These are phyloP conservation scores for Elymus sibiricus DNA, from an alignment of 176 grass and related monocot species.

Conservation along the genomic window DNA sequence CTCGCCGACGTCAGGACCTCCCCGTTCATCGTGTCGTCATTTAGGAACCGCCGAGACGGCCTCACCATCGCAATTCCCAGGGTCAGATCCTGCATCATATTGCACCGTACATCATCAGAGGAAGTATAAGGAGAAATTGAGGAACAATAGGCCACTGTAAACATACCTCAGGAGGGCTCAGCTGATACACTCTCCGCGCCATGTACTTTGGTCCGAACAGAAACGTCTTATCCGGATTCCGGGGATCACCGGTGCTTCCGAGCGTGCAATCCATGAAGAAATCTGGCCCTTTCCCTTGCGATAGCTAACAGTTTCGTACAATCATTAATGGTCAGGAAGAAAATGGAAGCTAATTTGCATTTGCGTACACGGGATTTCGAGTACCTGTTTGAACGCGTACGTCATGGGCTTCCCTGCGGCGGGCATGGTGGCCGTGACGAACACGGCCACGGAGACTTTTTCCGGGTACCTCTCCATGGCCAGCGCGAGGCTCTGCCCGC, in stretches of 20 bases:
- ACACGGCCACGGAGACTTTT: conserved; percentile 40
- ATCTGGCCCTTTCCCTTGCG: background rate
- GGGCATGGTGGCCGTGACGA: conserved; percentile 39
- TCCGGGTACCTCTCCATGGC: conserved; percentile 39
- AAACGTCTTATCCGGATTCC: conserved; percentile 5
- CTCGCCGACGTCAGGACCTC: background rate
- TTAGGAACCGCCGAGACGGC: background rate
- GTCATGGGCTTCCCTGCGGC: conserved; percentile 14
- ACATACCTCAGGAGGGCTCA: background rate
- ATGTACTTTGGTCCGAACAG: conserved; percentile 23
- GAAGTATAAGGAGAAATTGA: too few relatives aligned
- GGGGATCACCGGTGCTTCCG: background rate
- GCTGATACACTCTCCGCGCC: background rate
- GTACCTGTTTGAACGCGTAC: background rate
- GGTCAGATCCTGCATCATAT: conserved; percentile 15
- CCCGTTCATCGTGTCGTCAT: conserved; percentile 17
- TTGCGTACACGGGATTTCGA: too few relatives aligned
- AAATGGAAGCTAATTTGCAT: background rate
- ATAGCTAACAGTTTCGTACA: background rate
- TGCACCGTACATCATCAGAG: too few relatives aligned
- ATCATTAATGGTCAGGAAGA: background rate
- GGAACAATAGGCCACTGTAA: too few relatives aligned
- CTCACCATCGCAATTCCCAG: conserved; percentile 33
- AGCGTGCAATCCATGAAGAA: conserved; percentile 12
- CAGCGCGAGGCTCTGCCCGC: conserved; percentile 24